Percentiles rank a stretch among this genome's conserved stretches.
phyloP scores from a whole-genome alignment of 1,284 basidiomycete species.

The Papiliotrema nemorosa region DNA sequence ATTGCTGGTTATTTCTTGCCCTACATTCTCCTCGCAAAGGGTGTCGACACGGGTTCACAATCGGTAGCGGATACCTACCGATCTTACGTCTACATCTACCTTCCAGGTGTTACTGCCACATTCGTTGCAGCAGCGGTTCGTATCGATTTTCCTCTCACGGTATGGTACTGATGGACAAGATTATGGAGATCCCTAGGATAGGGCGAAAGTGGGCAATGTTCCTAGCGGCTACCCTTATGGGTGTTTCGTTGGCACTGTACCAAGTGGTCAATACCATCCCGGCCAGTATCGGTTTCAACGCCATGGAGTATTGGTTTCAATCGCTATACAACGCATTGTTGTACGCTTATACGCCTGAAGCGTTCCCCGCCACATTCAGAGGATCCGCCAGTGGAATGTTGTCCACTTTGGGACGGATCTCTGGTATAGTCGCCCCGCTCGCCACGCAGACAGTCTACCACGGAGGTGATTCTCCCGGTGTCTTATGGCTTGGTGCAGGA shows the following conservation, averaged over 20 bases:
- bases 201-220: slow-evolving; percentile 49
- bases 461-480: slow-evolving; percentile 16
- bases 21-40: slow-evolving; percentile 40
- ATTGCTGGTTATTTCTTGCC: slow-evolving; percentile 49
- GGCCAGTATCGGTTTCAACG: slow-evolving; percentile 29
- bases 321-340: slow-evolving; percentile 38
- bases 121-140: slow-evolving; percentile 16
- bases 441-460: slow-evolving; percentile 13
- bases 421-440: slow-evolving; percentile 29
- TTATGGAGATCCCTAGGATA: slow-evolving; percentile 24
- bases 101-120: slow-evolving; percentile 38
- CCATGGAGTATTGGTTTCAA: slow-evolving; percentile 35
- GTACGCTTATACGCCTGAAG: slow-evolving; percentile 49
- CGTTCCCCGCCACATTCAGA: slow-evolving; percentile 45
- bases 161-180: slow-evolving; percentile 1
- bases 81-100: slow-evolving; percentile 42
- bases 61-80: slow-evolving; percentile 43
- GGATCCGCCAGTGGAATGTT: slow-evolving; percentile 45
- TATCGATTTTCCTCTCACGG: neutral
- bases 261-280: slow-evolving; percentile 21
- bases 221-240: slow-evolving; percentile 45
- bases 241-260: slow-evolving; percentile 20
- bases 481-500: slow-evolving; percentile 17
- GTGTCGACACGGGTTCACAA: slow-evolving; percentile 30
- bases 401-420: slow-evolving; percentile 44